Evolutionary conservation across 2,329 filamentous ascomycete species (phyloP).

Genomic region (Rosellinia necatrix): DNA sequence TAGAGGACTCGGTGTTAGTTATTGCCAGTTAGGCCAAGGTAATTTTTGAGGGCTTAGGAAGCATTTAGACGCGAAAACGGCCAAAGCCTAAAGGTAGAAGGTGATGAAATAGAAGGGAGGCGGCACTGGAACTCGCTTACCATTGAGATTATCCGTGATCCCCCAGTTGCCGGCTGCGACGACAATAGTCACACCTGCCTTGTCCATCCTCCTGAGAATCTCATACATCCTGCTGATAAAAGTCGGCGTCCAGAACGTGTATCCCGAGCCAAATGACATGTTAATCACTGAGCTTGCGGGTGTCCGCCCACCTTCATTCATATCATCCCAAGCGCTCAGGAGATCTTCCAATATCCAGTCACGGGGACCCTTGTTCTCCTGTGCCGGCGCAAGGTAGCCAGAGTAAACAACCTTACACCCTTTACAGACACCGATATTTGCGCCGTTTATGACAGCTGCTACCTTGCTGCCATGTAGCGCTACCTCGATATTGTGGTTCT

Average conservation of each 20-base stretch:
- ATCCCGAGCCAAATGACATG: constrained; percentile 8
- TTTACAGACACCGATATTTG: constrained; percentile 1
- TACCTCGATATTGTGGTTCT: too few relatives aligned
- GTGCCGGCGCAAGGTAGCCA: neutral
- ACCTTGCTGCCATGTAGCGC: neutral
- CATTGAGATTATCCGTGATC: neutral
- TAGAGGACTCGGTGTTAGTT: too few relatives aligned
- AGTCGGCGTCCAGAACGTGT: constrained; percentile 6
- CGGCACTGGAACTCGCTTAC: too few relatives aligned
- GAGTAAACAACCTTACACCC: neutral
- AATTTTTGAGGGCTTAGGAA: too few relatives aligned
- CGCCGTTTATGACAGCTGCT: neutral
- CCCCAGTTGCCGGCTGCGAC: constrained; percentile 5
- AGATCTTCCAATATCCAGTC: constrained; percentile 14
- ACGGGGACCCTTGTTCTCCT: neutral
- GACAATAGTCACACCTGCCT: constrained; percentile 11
- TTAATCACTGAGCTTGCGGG: constrained; percentile 10
- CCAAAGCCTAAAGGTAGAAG: too few relatives aligned
- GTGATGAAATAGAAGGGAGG: too few relatives aligned
- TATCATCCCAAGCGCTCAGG: constrained; percentile 12
- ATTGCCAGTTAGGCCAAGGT: too few relatives aligned
- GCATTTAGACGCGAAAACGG: too few relatives aligned
- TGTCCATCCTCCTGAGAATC: constrained; percentile 15
- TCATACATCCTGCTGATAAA: constrained; percentile 5
- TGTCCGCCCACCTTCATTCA: constrained; percentile 5